A percentile compares a stretch with the other conserved stretches of the same genome.
Conservation (phyloP, 805 yeast genomes). For the Pichia cephalocereana region DNA sequence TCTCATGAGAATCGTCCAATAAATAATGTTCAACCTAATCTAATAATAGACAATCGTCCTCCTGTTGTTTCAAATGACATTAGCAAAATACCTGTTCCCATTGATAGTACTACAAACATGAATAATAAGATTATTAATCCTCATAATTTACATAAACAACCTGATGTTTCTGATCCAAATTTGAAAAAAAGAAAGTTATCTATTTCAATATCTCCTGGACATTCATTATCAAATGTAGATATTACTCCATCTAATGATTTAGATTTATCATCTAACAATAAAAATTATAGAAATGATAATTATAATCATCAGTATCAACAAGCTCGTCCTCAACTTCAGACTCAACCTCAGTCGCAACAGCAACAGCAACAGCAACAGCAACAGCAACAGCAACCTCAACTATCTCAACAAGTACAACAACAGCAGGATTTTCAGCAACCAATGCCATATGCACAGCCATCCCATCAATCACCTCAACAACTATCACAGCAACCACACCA, state of each 20-base stretch:
- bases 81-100: background rate
- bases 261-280: background rate
- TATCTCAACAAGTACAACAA: background rate
- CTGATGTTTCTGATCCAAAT: no score
- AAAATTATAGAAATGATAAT: background rate
- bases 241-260: background rate
- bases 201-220: background rate
- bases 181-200: conserved; percentile 7
- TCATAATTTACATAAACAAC: no score
- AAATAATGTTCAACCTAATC: background rate
- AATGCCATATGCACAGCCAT: background rate
- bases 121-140: no score
- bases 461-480: background rate
- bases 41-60: background rate
- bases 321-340: background rate
- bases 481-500: background rate
- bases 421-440: background rate
- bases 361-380: no score
- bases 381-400: background rate
- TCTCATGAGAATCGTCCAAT: background rate
- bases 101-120: background rate
- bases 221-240: background rate
- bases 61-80: background rate
- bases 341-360: background rate
- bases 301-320: background rate